These are phyloP conservation scores for Syzygium aqueum DNA, from an alignment of 345 rosid genomes.

Conservation along the genomic window DNA sequence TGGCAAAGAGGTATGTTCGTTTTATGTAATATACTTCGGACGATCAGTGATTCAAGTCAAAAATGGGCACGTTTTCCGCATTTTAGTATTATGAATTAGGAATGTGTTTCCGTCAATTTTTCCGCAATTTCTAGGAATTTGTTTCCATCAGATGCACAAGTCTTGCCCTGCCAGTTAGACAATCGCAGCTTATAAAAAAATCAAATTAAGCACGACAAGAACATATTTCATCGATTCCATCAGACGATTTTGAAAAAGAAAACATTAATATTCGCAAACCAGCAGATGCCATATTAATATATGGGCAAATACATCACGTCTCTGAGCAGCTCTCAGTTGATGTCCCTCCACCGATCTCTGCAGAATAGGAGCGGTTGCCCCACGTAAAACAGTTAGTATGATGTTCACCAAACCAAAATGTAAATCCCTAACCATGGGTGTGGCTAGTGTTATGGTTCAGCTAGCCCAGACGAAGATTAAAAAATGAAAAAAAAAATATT, in stretches of 20 bases:
- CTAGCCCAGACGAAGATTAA: not conserved
- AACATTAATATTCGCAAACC: constrained; percentile 28
- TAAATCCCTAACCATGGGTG: not conserved
- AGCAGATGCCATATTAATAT: constrained; percentile 97
- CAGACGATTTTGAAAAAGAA: not conserved
- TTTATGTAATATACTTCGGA: no score
- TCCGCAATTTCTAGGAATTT: no score
- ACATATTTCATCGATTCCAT: not conserved
- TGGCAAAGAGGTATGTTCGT: no score
- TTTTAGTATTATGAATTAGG: no score
- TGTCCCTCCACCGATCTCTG: constrained; percentile 96
- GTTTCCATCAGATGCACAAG: no score
- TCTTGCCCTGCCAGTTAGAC: constrained; percentile 59
- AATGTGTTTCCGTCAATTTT: no score
- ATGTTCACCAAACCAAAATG: not conserved
- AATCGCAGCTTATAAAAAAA: not conserved
- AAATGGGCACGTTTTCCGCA: no score
- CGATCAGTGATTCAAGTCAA: no score
- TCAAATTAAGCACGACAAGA: not conserved
- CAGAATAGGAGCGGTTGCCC: constrained; percentile 3
- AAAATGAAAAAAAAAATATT: not conserved
- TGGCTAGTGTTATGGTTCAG: not conserved
- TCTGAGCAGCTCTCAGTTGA: constrained; percentile 91
- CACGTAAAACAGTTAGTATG: not conserved
- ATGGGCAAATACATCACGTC: constrained; percentile 95